Evolutionary conservation across 83 land plant species (phyloP), one percentile per base, ranked within the genome.

Genomic region (Thuja plicata): DNA sequence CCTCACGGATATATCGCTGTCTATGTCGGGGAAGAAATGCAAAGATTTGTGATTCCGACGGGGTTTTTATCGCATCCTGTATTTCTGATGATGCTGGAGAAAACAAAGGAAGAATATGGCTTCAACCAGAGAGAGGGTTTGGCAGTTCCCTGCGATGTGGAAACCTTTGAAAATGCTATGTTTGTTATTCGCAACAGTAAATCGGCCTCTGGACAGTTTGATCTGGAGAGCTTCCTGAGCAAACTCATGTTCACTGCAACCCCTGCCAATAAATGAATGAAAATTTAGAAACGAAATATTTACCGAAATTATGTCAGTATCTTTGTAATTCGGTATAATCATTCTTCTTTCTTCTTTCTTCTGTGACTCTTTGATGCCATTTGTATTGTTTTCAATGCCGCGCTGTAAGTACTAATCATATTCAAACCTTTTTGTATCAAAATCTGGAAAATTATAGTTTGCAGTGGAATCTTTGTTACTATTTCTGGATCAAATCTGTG

Each of bases 21-120:
- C 38, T 86, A 86, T 86, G 87, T 86, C 12, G 60, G 87, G 13
- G 38, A 86, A 66, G 73, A 86, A 55, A 9, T 17, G 74, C 35
- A 37, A 15, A 86, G 87, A 86, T 86, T 86, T 86, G 35, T 86
- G 66, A 41, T 87, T 60, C 78, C 78, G 19, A 60, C 78, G 27
- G 37, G 2, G 5, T 9, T 38, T 48, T 87, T 87, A 70, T 38
- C 76, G 32, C 87, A 87, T 41, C 87, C 87, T 4, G 27, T 87
- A 27, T 60, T 87, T 11, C 15, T 38, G 41, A 87, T 38, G 76
- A 32, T 87, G 78, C 82, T 87, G 30, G 79, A 30, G n/a, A 87
- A 70, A 60, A n/a, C 87, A n/a, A 12, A 43, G n/a, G 87, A 87
- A 15, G 87, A 87, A 60, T 87, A 60, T 60, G 87, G 87, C 19